A percentile compares a stretch with the other conserved stretches of the same genome.
phyloP scores from a whole-genome alignment of 148 eudicot species.

The Heliosperma pusillum region DNA sequence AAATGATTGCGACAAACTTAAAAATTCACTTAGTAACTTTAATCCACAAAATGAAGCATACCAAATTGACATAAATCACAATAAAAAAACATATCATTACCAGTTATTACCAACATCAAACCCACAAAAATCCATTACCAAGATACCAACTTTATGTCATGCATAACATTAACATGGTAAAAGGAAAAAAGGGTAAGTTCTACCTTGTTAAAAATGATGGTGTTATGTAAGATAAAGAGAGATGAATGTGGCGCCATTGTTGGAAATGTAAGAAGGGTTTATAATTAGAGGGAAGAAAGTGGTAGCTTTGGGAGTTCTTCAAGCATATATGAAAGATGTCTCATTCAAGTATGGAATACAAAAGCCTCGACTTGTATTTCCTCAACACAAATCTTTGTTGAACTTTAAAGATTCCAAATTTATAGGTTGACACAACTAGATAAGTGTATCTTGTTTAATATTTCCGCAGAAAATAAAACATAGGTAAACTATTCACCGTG shows the following conservation, averaged over 20 bases:
- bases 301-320: constrained; percentile 18
- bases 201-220: constrained; percentile 8
- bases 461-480: no score
- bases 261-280: background rate
- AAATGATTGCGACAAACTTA: no score
- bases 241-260: constrained; percentile 9
- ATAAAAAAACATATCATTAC: no score
- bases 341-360: constrained; percentile 27
- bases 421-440: no score
- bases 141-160: background rate
- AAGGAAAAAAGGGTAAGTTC: background rate
- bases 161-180: background rate
- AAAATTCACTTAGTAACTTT: background rate
- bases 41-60: no score
- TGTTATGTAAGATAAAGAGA: constrained; percentile 1
- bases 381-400: background rate
- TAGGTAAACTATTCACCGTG: no score
- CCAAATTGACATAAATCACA: no score
- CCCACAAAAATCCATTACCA: background rate
- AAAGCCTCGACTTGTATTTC: constrained; percentile 8
- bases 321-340: background rate
- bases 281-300: constrained; percentile 16
- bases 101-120: background rate
- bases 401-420: constrained; percentile 22
- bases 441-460: no score